These are phyloP conservation scores for Chaetoscypha palmicola DNA, from an alignment of 2,329 filamentous ascomycete genomes.

Conservation along the genomic window DNA sequence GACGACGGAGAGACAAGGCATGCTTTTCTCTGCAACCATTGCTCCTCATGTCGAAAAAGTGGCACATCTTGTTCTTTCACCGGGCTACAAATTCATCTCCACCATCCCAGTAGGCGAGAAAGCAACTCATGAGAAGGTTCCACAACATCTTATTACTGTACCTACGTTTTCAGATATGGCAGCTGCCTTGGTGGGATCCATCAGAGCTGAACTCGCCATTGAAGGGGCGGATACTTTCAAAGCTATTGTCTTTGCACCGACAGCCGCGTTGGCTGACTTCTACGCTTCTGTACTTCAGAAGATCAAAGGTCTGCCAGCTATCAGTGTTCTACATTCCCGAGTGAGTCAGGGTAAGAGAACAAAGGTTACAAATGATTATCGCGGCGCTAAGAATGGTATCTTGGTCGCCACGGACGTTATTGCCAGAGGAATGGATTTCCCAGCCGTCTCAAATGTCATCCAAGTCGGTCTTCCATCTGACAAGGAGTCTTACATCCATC, in stretches of 20 bases:
- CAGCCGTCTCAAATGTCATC: constrained; percentile 71
- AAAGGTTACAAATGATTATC: constrained; percentile 64
- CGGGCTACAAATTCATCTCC: constrained; percentile 80
- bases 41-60: constrained; percentile 74
- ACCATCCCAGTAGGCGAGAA: constrained; percentile 77
- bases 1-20: constrained; percentile 70
- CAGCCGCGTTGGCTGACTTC: constrained; percentile 64
- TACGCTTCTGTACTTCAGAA: constrained; percentile 48
- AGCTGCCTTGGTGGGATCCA: constrained; percentile 71
- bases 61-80: constrained; percentile 69
- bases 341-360: constrained; percentile 67
- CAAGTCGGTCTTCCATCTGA: constrained; percentile 60
- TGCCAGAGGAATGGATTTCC: constrained; percentile 78
- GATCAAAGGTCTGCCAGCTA: constrained; percentile 26
- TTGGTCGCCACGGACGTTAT: constrained; percentile 75
- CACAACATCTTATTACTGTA: constrained; percentile 67
- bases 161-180: constrained; percentile 67
- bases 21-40: constrained; percentile 94
- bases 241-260: constrained; percentile 88
- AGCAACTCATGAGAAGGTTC: constrained; percentile 78
- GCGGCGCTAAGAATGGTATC: constrained; percentile 52
- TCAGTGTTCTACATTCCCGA: constrained; percentile 63
- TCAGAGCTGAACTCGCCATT: constrained; percentile 50
- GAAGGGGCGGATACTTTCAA: constrained; percentile 59
- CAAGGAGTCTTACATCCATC: constrained; percentile 69